Base-by-base conservation (phyloP, 345 rosid genomes). In the Turritis glabra region DNA sequence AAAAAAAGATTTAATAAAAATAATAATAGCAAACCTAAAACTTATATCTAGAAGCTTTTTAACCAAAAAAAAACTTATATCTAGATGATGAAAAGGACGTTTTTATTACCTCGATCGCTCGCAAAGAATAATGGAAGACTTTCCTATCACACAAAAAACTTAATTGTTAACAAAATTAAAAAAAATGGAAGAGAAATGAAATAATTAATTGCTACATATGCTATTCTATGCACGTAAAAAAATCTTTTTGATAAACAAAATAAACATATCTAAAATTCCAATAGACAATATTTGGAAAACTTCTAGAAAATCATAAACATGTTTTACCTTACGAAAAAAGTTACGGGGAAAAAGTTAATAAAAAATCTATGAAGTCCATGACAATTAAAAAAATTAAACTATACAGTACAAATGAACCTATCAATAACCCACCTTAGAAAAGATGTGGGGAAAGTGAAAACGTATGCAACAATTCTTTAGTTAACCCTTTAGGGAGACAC, bases 401-500 rank as follows among this genome's bases (percentile, higher is more conserved):
- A 14, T 40, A 38, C 1, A 38, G 8, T 14, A 40, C 22, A 41
- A 61, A 23, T 38, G 15, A 37, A 61, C 51, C 14, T 6, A 37
- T 27, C 51, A 61, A 60, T 22, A 60, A 14, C 3, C n/a, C 13
- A 4, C 4, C 30, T 38, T 8, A 8, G 18, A 13, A 13, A 40
- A 62, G 15, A 62, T 6, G 35, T 26, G 23, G 10, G 52, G 8
- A 62, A 63, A 63, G 38, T 63, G 38, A 17, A 63, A 63, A 63
- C 54, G 38, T 63, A 18, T 23, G 13, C 5, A 62, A 62, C 37
- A 63, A 63, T 63, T 41, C 14, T 62, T 40, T 23, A n/a, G 46
- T 40, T 14, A 62, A 40, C 35, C 53, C 17, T 43, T 44, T 44
- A 63, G 68, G 53, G 68, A 62, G 67, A 63, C 68, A 63, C n/a